Percentiles rank a stretch among this genome's conserved stretches.
Evolutionary conservation across 176 grass and related monocot species (phyloP).

Genomic region (Thalia dealbata): DNA sequence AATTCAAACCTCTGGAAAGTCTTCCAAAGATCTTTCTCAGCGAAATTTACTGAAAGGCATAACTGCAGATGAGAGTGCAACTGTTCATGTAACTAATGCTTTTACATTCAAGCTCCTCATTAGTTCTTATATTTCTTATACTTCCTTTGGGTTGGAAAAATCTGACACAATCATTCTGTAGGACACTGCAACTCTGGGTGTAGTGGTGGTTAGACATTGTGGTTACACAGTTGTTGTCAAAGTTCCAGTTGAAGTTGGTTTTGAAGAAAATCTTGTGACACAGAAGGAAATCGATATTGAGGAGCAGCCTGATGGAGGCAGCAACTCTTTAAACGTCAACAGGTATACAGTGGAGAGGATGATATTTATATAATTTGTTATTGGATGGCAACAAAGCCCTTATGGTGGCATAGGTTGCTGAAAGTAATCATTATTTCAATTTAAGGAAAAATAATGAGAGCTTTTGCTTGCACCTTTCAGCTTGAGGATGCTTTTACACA

Average conservation of each 20-base stretch:
- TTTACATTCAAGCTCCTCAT: slow-evolving; percentile 11
- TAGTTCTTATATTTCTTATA: background rate
- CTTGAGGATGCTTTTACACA: slow-evolving; percentile 90
- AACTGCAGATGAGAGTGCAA: slow-evolving; percentile 93
- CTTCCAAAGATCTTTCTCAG: slow-evolving; percentile 55
- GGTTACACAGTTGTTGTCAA: slow-evolving; percentile 84
- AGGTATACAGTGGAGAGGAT: slow-evolving; percentile 39
- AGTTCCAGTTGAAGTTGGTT: slow-evolving; percentile 62
- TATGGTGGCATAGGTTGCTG: background rate
- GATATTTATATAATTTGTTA: background rate
- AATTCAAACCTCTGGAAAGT: slow-evolving; percentile 56
- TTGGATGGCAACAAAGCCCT: background rate
- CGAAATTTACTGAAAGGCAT: slow-evolving; percentile 91
- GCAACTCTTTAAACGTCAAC: slow-evolving; percentile 85
- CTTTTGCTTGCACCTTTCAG: slow-evolving; percentile 34
- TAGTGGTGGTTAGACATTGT: slow-evolving; percentile 84
- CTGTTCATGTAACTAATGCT: slow-evolving; percentile 56
- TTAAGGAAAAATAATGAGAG: slow-evolving; percentile 21
- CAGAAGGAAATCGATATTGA: slow-evolving; percentile 63
- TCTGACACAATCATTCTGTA: slow-evolving; percentile 32
- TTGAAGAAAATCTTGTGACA: slow-evolving; percentile 25
- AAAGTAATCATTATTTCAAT: background rate
- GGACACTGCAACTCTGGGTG: slow-evolving; percentile 85
- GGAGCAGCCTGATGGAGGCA: slow-evolving; percentile 86
- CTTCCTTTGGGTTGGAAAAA: slow-evolving; percentile 14